Evolutionary conservation across 352 stramenopile genomes (phyloP), one percentile per base, ranked within the genome.

Genomic region (Thalassiosira livingstoniorum): DNA sequence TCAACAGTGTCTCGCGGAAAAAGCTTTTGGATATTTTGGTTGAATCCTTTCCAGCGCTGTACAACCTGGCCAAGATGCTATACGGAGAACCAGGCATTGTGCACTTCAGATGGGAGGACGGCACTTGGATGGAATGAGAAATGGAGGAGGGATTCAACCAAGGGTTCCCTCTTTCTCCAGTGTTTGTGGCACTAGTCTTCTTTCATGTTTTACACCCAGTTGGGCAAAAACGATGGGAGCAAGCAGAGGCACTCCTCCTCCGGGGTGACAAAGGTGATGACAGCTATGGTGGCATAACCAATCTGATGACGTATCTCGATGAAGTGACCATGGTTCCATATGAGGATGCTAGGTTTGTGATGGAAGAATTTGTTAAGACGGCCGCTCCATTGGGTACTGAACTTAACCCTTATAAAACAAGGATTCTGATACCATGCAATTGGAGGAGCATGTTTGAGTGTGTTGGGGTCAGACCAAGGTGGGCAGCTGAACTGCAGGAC

Each of bases 91-190:
- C 39, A 7, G 39, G 39, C 39, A 18, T 18, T 47, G 39, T 47
- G 7, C 39, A 47, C 39, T 47, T 47, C 39, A 47, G 15, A 25
- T 53, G 35, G 62, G 32, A 42, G 4, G 62, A 70, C 29, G 62
- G 62, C 7, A 5, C 15, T 29, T 70, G 62, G 62, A 15, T 47
- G 5, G 10, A 15, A 2, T 37, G 29, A 3, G 5, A 10, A 2
- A 70, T 64, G 55, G n/a, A 75, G 42, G 66, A 75, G 34, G 66
- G 66, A 25, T n/a, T 57, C 18, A 51, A 39, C 45, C 69, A 78
- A 71, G 69, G 69, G 1, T 70, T 54, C 27, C 69, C 69, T 29
- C 55, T 78, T 4, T 58, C 31, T 29, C 2, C 69, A 15, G 32
- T 43, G 2, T 27, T 70, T 45, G 32, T 57, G 23, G 54, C 35